Evolutionary conservation across 768 basidiomycete species (phyloP), one percentile per base, ranked within the genome.

Genomic region (Suillus clintonianus): DNA sequence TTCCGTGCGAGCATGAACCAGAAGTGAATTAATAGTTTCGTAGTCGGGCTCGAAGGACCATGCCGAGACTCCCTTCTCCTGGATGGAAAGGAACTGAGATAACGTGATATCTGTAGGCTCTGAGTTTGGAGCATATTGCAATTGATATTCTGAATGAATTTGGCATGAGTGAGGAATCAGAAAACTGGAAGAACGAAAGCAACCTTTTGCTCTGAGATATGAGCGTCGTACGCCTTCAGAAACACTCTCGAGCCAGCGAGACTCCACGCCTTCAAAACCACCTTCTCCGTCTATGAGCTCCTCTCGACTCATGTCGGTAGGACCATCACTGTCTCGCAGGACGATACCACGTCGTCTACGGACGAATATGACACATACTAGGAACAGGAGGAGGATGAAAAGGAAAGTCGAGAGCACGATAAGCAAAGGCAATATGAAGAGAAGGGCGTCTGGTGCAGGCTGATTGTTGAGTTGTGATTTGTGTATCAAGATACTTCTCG

Each of bases 11-110:
- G 93, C 89, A 70, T 97, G 95, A 57, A 99, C 97, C 47, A 98
- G 85, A 51, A 99, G 83, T 9, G 93, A 94, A 67, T 92, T 90
- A 74, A 95, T 87, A 60, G 94, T 90, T 77, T 99, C 96, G 74
- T 96, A 98, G 75, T 99, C 97, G 41, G 97, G 97, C 76, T 99
- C 97, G 73, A 99, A 99, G 43, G 89, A 95, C 97, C 97, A 99
- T 19, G 97, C 97, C 32, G 96, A 97, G 51, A 99, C 97, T 68
- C 97, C 97, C 73, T 99, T 99, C 79, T 99, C 97, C 75, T 99
- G 97, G 63, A 99, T 99, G 32, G 96, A 95, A 24, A 99, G 88
- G 79, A 99, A 99, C 72, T 99, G 97, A 10, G 97, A 97, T 60
- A 99, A 83, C 1, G 97, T 99, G 77, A 99, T 99, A 76, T 99